These are phyloP conservation scores for Tetrahymena thermophila DNA, from an alignment of 73 alveolate genomes.

Conservation along the genomic window DNA sequence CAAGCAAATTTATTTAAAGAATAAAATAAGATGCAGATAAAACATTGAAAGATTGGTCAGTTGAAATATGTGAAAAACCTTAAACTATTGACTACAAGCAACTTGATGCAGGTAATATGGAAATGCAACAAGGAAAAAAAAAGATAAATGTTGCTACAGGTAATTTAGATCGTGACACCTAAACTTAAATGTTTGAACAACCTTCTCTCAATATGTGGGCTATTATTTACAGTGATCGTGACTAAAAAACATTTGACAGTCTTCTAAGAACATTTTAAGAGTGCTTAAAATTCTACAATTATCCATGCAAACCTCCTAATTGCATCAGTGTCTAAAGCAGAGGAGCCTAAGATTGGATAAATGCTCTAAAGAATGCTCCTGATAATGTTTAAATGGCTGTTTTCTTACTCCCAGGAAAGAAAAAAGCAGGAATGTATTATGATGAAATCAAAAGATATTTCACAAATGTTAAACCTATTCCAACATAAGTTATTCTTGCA, in stretches of 20 bases:
- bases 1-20: constrained; percentile 62
- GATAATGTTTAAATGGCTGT: constrained; percentile 50
- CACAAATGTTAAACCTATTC: constrained; percentile 69
- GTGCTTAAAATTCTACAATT: constrained; percentile 45
- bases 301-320: constrained; percentile 43
- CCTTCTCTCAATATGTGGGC: constrained; percentile 73
- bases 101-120: constrained; percentile 53
- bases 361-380: constrained; percentile 27
- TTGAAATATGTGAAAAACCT: constrained; percentile 62
- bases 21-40: constrained; percentile 54
- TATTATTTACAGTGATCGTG: constrained; percentile 71
- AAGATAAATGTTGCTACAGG: constrained; percentile 49
- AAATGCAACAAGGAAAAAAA: constrained; percentile 44
- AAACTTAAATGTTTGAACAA: constrained; percentile 66
- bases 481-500: constrained; percentile 77
- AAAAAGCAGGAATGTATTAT: constrained; percentile 74
- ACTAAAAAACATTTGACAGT: constrained; percentile 42
- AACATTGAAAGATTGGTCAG: constrained; percentile 70
- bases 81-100: constrained; percentile 39
- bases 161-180: constrained; percentile 74
- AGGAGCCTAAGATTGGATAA: constrained; percentile 55
- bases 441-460: constrained; percentile 76
- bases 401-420: constrained; percentile 78
- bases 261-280: constrained; percentile 53
- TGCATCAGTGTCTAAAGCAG: constrained; percentile 35